Conservation (phyloP, 176 grass and related monocot genomes). For the Thalia dealbata region DNA sequence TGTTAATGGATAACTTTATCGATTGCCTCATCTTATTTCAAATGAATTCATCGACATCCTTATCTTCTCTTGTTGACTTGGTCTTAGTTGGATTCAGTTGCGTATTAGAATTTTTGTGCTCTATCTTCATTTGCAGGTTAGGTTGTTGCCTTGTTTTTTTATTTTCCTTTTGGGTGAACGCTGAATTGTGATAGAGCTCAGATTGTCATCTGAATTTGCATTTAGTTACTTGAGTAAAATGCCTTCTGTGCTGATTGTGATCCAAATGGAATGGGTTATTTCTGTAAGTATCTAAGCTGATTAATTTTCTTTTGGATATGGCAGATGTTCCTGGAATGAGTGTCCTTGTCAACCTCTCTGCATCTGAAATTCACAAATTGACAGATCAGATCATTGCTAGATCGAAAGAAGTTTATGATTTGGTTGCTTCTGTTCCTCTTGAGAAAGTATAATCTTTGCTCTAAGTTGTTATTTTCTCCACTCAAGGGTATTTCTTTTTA, state of each 20-base stretch:
- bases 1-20: too few relatives aligned
- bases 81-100: too few relatives aligned
- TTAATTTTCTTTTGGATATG: slow-evolving; percentile 8
- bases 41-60: too few relatives aligned
- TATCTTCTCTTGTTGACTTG: too few relatives aligned
- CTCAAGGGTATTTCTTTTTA: not conserved
- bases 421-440: slow-evolving; percentile 59
- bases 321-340: slow-evolving; percentile 67
- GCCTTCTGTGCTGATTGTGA: not conserved
- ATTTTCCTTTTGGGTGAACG: too few relatives aligned
- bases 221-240: not conserved
- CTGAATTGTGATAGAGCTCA: not conserved
- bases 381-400: slow-evolving; percentile 57
- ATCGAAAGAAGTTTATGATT: slow-evolving; percentile 75
- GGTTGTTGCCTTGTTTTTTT: too few relatives aligned
- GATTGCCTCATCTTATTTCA: too few relatives aligned
- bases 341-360: slow-evolving; percentile 54
- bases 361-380: slow-evolving; percentile 55
- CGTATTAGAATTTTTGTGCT: too few relatives aligned
- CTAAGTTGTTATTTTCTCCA: not conserved
- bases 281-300: not conserved
- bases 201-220: not conserved
- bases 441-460: slow-evolving; percentile 53
- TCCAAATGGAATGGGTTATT: not conserved
- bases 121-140: too few relatives aligned